These are phyloP conservation scores for Secale cereale DNA, from an alignment of 176 grass and related monocot genomes.

Conservation along the genomic window DNA sequence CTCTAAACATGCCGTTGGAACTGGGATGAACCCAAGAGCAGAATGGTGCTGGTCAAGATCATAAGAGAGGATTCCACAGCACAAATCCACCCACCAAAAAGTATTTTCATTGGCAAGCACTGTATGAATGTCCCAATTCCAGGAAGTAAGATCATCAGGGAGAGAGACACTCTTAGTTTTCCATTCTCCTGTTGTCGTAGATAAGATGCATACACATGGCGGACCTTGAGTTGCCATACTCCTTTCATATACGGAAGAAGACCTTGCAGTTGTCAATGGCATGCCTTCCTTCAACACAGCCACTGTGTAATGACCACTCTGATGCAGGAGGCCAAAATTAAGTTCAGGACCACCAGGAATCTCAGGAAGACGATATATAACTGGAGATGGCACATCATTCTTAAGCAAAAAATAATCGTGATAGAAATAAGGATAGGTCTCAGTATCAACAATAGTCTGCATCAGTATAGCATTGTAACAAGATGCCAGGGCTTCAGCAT, in stretches of 20 bases:
- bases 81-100: not conserved
- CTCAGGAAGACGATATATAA: not conserved
- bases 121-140: not conserved
- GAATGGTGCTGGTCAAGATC: not conserved
- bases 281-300: constrained; percentile 2
- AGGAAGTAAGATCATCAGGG: not conserved
- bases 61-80: not conserved
- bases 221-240: not conserved
- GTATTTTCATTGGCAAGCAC: not conserved
- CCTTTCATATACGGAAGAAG: not conserved
- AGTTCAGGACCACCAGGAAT: not conserved
- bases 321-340: not conserved
- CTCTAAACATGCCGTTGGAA: not conserved
- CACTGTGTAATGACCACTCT: not conserved
- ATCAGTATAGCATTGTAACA: not conserved
- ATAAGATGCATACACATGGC: not conserved
- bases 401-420: not conserved
- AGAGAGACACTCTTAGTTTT: not conserved
- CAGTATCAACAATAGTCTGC: not conserved
- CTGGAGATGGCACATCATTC: not conserved
- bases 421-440: not conserved
- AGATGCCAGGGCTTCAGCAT: not conserved
- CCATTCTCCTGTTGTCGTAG: not conserved
- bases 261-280: not conserved
- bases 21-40: not conserved